Conservation (phyloP, 129 eudicot species). For the Lonicera japonica region DNA sequence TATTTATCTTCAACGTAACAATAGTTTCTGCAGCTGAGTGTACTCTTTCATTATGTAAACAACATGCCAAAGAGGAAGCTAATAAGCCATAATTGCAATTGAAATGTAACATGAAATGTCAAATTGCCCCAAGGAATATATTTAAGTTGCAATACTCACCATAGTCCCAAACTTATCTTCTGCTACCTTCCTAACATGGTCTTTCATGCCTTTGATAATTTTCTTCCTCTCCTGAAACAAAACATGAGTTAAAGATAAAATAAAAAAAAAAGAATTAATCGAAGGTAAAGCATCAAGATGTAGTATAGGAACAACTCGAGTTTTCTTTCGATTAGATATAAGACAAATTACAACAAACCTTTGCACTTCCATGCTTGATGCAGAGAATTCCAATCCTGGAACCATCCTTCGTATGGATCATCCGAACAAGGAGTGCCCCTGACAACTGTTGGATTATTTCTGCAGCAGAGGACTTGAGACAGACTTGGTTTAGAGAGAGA, state of each 20-base stretch:
- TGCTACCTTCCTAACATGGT: slow-evolving; percentile 68
- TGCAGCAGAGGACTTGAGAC: slow-evolving; percentile 71
- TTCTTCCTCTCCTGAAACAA: slow-evolving; percentile 75
- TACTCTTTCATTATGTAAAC: no score
- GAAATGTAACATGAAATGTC: background rate
- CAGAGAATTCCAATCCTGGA: slow-evolving; percentile 69
- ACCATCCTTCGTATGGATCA: slow-evolving; percentile 84
- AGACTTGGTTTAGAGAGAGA: slow-evolving; percentile 20
- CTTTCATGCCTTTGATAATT: slow-evolving; percentile 85
- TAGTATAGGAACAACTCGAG: background rate
- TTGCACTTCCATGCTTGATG: slow-evolving; percentile 89
- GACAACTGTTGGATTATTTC: slow-evolving; percentile 81
- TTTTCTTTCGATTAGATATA: background rate
- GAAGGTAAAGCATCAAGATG: background rate
- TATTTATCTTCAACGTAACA: no score
- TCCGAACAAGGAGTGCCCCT: slow-evolving; percentile 67
- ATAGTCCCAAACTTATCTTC: slow-evolving; percentile 59
- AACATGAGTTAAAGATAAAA: background rate
- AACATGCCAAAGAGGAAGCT: no score
- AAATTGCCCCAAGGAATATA: background rate
- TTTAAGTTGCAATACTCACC: slow-evolving; percentile 30
- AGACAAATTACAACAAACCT: slow-evolving; percentile 38
- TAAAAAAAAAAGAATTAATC: background rate
- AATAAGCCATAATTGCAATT: background rate
- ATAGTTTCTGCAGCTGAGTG: no score